Evolutionary conservation across 768 basidiomycete species (phyloP).

Genomic region (Tylopilus rubrobrunneus): DNA sequence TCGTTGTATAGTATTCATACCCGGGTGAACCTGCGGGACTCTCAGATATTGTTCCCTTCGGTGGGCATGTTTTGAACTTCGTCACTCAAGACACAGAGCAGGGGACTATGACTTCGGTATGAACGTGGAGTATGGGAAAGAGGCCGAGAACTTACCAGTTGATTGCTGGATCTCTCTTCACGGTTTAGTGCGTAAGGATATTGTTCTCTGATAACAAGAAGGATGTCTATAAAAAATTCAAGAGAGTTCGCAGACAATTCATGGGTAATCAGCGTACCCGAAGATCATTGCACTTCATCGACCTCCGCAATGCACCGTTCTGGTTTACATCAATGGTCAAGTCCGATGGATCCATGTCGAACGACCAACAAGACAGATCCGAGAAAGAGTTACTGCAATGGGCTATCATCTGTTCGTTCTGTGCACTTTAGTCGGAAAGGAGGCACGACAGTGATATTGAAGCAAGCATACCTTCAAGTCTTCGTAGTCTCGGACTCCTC

Average conservation of each 20-base stretch:
- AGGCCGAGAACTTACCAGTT: not conserved
- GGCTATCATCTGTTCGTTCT: not conserved
- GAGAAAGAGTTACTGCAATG: not conserved
- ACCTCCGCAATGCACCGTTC: conserved; percentile 1
- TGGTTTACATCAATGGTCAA: not conserved
- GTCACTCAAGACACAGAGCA: not conserved
- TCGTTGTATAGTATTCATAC: not conserved
- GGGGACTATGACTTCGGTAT: not conserved
- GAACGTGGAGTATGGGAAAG: not conserved
- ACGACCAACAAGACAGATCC: conserved; percentile 1
- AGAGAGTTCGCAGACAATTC: not conserved
- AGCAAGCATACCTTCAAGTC: not conserved
- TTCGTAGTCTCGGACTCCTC: conserved; percentile 2
- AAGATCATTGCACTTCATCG: conserved; percentile 10
- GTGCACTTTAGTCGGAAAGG: not conserved
- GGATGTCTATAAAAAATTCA: not conserved
- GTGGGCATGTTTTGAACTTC: not conserved
- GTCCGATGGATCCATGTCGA: not conserved
- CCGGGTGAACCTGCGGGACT: not conserved
- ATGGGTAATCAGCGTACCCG: conserved; percentile 4
- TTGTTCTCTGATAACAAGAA: not conserved
- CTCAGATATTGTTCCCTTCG: not conserved
- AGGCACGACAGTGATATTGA: not conserved
- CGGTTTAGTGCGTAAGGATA: not conserved
- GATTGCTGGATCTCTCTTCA: not conserved